Evolutionary conservation across 371 early-diverging fungal genomes (phyloP), one percentile per base, ranked within the genome.

Genomic region (Lichtheimia ornata): DNA sequence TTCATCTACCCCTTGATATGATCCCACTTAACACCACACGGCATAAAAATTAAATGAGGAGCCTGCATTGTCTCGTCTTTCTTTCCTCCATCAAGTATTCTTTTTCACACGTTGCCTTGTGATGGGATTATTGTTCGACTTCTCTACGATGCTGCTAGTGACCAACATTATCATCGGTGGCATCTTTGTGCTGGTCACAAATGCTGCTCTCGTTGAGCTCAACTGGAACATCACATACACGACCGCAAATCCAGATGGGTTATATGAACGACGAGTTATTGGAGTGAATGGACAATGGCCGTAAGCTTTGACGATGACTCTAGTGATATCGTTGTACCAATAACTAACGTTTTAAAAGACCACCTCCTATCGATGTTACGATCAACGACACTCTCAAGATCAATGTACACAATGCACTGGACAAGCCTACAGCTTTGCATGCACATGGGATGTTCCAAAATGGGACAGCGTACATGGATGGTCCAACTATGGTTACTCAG

Each of bases 231-330:
- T 91, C 41, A 84, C 79, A 15, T 93, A 89, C 56, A 79, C 87
- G n/a, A 76, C 74, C 27, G 84, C 76, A 50, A 91, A 88, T 60
- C 88, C 92, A 24, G 90, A 91, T 61, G 88, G 86, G 50, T 64
- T 82, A 22, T 71, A 67, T 58, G 75, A 83, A 44, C 81, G 91
- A 41, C 76, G 86, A 15, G 89, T 84, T 7, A 84, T 93, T 28
- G 91, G 91, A 42, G 86, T 92, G 54, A 93, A 94, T 65, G 85
- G 85, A 3, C 63, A 71, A 44, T 89, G 87, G 79, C 93, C 92
- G 73, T 85, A 84, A 62, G 86, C 81, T 18, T 6, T 5, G 9
- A 5, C 5, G 5, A 11, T 4, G 17, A 18, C 13, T 30, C 5
- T 17, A 49, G 14, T 7, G 15, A 4, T 17, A 5, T 9, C 1